Evolutionary conservation across 2,329 filamentous ascomycete genomes (phyloP).

Genomic region (Fusarium transvaalense): DNA sequence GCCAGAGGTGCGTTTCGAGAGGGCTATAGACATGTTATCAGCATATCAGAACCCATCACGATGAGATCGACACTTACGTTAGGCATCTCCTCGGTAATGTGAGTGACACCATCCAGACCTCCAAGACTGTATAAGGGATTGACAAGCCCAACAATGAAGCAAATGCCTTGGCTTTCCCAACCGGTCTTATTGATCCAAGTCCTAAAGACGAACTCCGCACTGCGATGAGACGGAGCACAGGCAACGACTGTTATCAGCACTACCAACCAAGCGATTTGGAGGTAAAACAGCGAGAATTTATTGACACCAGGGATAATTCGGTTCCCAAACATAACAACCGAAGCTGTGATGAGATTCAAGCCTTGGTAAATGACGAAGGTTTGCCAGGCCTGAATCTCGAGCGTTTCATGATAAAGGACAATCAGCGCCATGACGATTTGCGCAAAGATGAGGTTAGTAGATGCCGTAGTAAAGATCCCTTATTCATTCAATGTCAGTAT

Average conservation of each 20-base stretch:
- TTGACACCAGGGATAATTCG: constrained; percentile 1
- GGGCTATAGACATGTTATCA: neutral
- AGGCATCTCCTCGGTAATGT: constrained; percentile 23
- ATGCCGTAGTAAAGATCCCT: constrained; percentile 26
- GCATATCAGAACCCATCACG: rapidly evolving
- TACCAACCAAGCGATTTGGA: constrained; percentile 6
- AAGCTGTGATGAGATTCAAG: neutral
- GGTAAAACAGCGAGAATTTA: constrained; percentile 6
- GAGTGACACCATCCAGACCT: constrained; percentile 4
- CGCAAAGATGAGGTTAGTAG: constrained; percentile 4
- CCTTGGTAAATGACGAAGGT: constrained; percentile 15
- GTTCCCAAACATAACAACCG: constrained; percentile 13
- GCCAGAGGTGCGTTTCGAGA: constrained; percentile 5
- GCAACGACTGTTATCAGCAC: constrained; percentile 4
- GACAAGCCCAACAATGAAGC: constrained; percentile 7
- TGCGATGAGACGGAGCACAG: neutral
- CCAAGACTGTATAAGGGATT: constrained; percentile 12
- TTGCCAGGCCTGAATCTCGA: constrained; percentile 12
- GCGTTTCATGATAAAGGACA: neutral
- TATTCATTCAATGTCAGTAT: rapidly evolving
- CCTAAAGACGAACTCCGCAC: constrained; percentile 1
- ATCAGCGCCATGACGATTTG: constrained; percentile 15
- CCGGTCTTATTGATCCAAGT: constrained; percentile 25
- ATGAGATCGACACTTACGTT: neutral
- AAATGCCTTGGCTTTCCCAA: constrained; percentile 2